Evolutionary conservation across 179 eudicot genomes (phyloP), one percentile per base, ranked within the genome.

Genomic region (Dionaea muscipula): DNA sequence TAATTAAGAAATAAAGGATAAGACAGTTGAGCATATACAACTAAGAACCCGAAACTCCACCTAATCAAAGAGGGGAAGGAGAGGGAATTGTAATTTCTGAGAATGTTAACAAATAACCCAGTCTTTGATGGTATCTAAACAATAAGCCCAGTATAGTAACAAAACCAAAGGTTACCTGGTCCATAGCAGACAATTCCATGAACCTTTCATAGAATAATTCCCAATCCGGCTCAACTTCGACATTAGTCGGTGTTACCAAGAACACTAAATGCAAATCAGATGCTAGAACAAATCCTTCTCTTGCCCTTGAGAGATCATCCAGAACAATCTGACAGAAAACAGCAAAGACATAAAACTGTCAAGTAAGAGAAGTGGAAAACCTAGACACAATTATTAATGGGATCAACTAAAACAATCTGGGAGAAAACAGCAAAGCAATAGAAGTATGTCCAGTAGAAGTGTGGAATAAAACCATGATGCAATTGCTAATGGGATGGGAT

Each of bases 161-260:
- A 48, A 22, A 58, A 21, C 33, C 7, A 47, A 57, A 45, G 53
- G 35, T 66, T 61, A 84, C 99, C 96, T 85, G 99, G 54, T 93
- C 99, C 63, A 83, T 59, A 56, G 85, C 37, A 55, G 96, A 73
- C 59, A 93, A 65, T 66, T 85, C 70, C 96, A 93, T 81, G 68
- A 89, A 93, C 68, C 94, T 81, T 76, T 81, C 95, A 71, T 93
- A 93, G 65, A 75, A 88, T 22, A 88, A 55, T 69, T 93, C 93
- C 99, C 99, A 93, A 56, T 93, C 95, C 15, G 99, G 99, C 72
- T 93, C 95, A 65, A 93, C 87, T 53, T 83, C 99, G 63, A 88
- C 99, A 80, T 88, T 93, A 54, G 74, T 85, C 48, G 99, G 99
- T 58, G 99, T 93, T 35, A 85, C 89, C 46, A 93, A 75, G 72